Conservation (phyloP, 2,329 filamentous ascomycete genomes). For the Ceratocystis colombiana region DNA sequence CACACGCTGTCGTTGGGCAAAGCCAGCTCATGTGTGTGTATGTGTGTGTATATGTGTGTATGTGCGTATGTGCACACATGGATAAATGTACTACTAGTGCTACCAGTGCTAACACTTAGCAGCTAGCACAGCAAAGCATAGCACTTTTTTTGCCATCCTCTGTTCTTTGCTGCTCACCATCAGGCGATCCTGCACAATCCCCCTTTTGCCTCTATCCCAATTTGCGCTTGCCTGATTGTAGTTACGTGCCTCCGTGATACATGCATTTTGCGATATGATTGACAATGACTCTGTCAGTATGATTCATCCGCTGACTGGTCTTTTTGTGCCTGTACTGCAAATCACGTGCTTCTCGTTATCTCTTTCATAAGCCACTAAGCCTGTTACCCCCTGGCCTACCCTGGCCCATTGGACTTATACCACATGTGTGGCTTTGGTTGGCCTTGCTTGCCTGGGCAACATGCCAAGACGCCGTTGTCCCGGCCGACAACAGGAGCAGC, state of each 20-base stretch:
- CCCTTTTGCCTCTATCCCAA: background rate
- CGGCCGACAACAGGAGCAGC: background rate
- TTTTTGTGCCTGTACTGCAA: background rate
- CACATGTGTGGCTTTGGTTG: conserved; percentile 5
- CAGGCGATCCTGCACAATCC: background rate
- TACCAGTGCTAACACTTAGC: too few species aligned
- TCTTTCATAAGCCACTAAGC: background rate
- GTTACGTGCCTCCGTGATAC: conserved; percentile 7
- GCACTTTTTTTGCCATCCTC: background rate
- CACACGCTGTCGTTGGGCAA: background rate
- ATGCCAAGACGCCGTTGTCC: background rate
- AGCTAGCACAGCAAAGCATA: too few species aligned
- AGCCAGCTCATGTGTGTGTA: background rate
- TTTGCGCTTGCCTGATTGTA: background rate
- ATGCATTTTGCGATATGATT: background rate
- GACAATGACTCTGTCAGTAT: conserved; percentile 7
- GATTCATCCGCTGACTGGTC: background rate
- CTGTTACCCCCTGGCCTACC: background rate
- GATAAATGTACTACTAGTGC: too few species aligned
- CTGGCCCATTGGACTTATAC: background rate
- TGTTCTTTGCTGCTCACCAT: background rate
- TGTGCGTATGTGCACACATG: background rate
- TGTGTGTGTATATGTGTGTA: background rate
- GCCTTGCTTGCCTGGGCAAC: background rate
- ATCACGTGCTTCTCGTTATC: conserved; percentile 11